These are phyloP conservation scores for Puccinia novopanici DNA, from an alignment of 1,284 basidiomycete species.

Conservation along the genomic window DNA sequence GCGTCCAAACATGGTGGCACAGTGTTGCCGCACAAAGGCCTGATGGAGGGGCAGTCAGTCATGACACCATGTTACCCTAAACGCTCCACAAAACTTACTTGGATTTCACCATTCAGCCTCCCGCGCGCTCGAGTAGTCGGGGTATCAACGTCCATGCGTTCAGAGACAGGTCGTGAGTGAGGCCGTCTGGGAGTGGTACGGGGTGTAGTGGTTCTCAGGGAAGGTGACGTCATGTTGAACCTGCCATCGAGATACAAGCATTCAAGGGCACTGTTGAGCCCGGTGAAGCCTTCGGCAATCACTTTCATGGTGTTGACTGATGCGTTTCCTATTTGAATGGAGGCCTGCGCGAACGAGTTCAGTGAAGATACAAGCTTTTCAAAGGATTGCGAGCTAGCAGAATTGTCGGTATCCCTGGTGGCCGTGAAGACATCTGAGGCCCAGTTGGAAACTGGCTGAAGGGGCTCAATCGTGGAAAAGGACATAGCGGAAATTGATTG, in stretches of 20 bases:
- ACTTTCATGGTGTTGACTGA: neutral
- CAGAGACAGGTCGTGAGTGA: neutral
- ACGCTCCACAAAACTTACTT: neutral
- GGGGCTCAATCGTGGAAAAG: no score
- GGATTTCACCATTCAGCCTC: neutral
- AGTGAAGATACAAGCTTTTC: neutral
- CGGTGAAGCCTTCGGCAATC: neutral
- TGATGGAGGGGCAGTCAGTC: neutral
- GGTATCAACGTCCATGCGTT: neutral
- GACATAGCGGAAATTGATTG: no score
- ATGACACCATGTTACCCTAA: neutral
- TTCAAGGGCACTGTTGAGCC: neutral
- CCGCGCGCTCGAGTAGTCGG: neutral
- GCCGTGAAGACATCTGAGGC: neutral
- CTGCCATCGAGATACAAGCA: neutral
- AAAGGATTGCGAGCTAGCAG: neutral
- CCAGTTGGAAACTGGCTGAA: neutral
- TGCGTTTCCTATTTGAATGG: neutral
- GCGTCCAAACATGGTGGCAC: constrained; percentile 27
- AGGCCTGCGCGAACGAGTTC: no score
- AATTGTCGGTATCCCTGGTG: neutral
- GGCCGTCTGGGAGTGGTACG: no score
- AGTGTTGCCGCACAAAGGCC: no score
- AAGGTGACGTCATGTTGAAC: neutral
- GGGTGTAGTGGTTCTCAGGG: no score